Evolutionary conservation across 768 basidiomycete species (phyloP), one percentile per base, ranked within the genome.

Genomic region (Suillus fuscotomentosus): DNA sequence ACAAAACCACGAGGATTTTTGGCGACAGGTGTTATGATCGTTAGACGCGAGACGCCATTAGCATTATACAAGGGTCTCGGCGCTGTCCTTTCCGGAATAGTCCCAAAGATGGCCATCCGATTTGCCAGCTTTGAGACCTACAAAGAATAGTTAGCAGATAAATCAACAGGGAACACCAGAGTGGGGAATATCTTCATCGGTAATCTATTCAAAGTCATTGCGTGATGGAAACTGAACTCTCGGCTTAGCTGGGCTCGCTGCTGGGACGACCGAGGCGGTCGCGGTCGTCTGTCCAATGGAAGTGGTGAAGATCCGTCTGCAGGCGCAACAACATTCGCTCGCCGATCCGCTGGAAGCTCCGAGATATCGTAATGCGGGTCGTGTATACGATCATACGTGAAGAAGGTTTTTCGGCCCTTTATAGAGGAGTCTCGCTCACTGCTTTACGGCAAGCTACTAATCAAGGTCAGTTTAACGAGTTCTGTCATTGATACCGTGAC

Each of bases 51-150:
- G 79, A 96, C 96, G 3, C 94, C 95, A 0, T 84, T 99, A 45
- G 97, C 97, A 3, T 79, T 99, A 45, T 99, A 99, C 86, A 99
- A 99, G 75, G 97, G 96, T 67, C 86, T 99, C 43, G 97, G 97
- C 24, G 97, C 97, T 10, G 97, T 99, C 50, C 81, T 97, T 54
- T 90, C 93, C 13, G 97, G 97, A 13, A 99, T 99, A 75, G 94
- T 98, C 9, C 97, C 97, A 1, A 99, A 99, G 81, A 99, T 99
- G 97, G 95, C 95, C 56, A 98, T 95, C 73, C 91, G 97, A 42
- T 99, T 99, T 75, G 96, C 97, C 11, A 94, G 93, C 76, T 99
- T 99, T 75, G 97, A 99, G 80, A 83, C 88, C 53, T 99, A 99
- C 84, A 95, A 97, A 76, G 84, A 81, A 0, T 88, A 85, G 84